A percentile compares a stretch with the other conserved stretches of the same genome.
These are phyloP conservation scores for Dryas alaskensis DNA, from an alignment of 306 rosid genomes.

Conservation along the genomic window DNA sequence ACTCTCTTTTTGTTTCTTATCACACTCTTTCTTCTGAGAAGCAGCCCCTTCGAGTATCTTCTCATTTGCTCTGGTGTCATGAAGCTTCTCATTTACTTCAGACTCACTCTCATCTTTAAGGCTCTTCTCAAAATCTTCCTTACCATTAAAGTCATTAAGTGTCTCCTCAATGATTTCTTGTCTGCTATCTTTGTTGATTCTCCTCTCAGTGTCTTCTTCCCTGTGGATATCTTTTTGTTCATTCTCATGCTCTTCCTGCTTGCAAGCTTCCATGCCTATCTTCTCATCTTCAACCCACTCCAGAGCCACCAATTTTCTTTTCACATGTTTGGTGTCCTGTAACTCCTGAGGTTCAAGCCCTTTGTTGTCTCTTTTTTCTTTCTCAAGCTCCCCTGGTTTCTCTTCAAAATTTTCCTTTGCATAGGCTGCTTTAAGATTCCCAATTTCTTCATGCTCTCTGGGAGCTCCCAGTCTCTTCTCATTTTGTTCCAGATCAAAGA, in stretches of 20 bases:
- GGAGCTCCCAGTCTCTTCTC: constrained; percentile 26
- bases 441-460: constrained; percentile 32
- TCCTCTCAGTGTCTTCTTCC: constrained; percentile 36
- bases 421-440: constrained; percentile 25
- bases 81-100: constrained; percentile 36
- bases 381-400: constrained; percentile 30
- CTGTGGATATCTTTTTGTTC: constrained; percentile 30
- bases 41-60: constrained; percentile 37
- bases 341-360: constrained; percentile 26
- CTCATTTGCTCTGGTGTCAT: constrained; percentile 35
- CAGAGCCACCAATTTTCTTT: constrained; percentile 26
- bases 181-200: constrained; percentile 29
- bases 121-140: constrained; percentile 38
- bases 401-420: constrained; percentile 38
- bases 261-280: constrained; percentile 27
- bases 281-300: constrained; percentile 36
- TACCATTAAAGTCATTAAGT: constrained; percentile 29
- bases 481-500: constrained; percentile 28
- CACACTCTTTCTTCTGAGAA: constrained; percentile 38
- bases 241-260: constrained; percentile 39
- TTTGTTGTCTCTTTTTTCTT: constrained; percentile 22
- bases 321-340: constrained; percentile 30
- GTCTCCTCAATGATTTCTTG: constrained; percentile 28
- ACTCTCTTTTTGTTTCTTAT: constrained; percentile 27
- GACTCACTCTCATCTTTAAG: constrained; percentile 29